A percentile compares a stretch with the other conserved stretches of the same genome.
Conservation (phyloP, 306 rosid species). For the Dicorynia guianensis region DNA sequence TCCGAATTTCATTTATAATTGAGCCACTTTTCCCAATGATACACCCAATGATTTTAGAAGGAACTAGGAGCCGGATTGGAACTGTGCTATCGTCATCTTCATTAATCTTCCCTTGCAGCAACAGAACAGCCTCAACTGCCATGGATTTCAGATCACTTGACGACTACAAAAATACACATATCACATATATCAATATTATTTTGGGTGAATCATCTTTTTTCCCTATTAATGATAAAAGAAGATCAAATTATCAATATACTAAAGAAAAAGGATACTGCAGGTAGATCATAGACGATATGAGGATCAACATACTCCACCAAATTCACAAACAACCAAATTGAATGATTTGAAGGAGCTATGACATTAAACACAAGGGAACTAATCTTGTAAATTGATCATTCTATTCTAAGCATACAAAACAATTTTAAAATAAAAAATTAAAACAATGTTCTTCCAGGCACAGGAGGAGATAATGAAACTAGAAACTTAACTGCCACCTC, state of each 20-base stretch:
- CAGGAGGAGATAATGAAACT: conserved; percentile 1
- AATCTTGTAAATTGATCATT: background rate
- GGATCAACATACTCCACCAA: conserved; percentile 32
- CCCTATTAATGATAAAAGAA: background rate
- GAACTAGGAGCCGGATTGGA: conserved; percentile 82
- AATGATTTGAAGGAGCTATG: conserved; percentile 21
- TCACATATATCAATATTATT: conserved; percentile 4
- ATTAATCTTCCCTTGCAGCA: conserved; percentile 91
- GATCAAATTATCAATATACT: conserved; percentile 12
- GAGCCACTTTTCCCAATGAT: conserved; percentile 97
- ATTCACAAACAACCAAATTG: conserved; percentile 24
- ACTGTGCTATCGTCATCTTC: conserved; percentile 81
- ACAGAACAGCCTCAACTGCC: conserved; percentile 94
- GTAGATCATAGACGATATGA: conserved; percentile 17
- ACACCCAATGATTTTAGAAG: conserved; percentile 92
- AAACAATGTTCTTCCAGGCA: background rate
- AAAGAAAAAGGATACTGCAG: conserved; percentile 19
- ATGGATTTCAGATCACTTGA: conserved; percentile 84
- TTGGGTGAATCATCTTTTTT: background rate
- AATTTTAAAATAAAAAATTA: too few species aligned
- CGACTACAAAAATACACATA: conserved; percentile 59
- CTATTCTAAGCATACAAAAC: background rate
- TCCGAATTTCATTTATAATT: conserved; percentile 90
- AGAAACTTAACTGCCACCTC: conserved; percentile 6
- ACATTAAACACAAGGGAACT: background rate